Base-by-base conservation (phyloP, 2,329 filamentous ascomycete species). In the Colletotrichum higginsianum region DNA sequence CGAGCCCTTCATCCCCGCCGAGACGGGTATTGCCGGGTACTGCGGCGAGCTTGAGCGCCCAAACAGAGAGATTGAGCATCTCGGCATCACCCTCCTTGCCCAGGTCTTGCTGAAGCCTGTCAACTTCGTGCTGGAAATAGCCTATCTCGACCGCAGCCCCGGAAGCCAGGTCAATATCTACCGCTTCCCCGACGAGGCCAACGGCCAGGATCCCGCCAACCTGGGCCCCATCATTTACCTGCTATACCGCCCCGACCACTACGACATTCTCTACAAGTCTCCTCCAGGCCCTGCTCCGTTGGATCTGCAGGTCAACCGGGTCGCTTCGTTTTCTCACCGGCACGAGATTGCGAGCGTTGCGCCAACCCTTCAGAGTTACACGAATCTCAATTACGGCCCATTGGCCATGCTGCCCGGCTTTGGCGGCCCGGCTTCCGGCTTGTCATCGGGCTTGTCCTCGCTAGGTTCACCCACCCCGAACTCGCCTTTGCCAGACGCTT, bases 111-210 rank as follows among this genome's bases (percentile, higher is more conserved):
- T 98, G 74, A 92, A 94, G 78, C 93, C 93, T 9, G 91, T 92
- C 61, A 91, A 91, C 18, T 90, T 98, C 74, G 90, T 92, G 5
- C 89, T 98, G 23, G 94, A 98, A 79, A 93, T 98, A 73, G 91
- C 94, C 65, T 98, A 98, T 79, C 89, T 99, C 11, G 96, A 98
- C 79, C 91, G 94, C 76, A 98, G 93, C 77, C 86, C 90, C 56
- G 95, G 95, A 21, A 87, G 89, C 57, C 88, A 93, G 76, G 94
- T 94, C 77, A 97, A 94, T 78, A 88, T 87, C 42, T 91, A 93
- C 79, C 87, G 88, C 26, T 90, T 93, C 76, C 91, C 87, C 3
- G 85, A 88, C 30, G 88, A 88, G 53, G 83, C 85, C 16, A 86
- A 85, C 65, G 80, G 78, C 4, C 84, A 86, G 65, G 84, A 86